Evolutionary conservation across 441 rosid species (phyloP).

Genomic region (Lepidium campestre): DNA sequence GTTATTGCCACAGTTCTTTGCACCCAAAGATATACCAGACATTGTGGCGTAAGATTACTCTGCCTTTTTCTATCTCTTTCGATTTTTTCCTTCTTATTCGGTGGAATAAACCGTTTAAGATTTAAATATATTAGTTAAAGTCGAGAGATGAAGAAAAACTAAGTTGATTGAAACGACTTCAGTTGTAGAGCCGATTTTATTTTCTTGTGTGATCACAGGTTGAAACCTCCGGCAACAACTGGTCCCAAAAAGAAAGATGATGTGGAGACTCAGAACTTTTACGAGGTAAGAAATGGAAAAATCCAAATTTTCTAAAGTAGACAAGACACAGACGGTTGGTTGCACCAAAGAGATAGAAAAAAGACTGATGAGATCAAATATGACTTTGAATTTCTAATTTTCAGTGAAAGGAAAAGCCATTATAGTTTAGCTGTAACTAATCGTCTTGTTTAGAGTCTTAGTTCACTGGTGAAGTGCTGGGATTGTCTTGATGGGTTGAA

Average conservation of each 20-base stretch:
- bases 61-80: constrained; percentile 1
- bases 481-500: not conserved
- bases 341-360: not conserved
- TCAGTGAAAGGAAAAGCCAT: not conserved
- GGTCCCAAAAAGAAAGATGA: constrained; percentile 67
- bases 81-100: not conserved
- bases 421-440: not conserved
- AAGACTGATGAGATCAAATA: not conserved
- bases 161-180: not conserved
- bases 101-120: not conserved
- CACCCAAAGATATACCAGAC: constrained; percentile 75
- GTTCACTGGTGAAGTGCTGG: not conserved
- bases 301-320: not conserved
- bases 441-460: not conserved
- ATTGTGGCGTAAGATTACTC: constrained; percentile 59
- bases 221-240: constrained; percentile 53
- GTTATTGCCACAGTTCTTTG: constrained; percentile 74
- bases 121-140: not conserved
- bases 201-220: constrained; percentile 40
- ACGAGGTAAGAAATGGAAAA: constrained; percentile 46
- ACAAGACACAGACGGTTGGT: not conserved
- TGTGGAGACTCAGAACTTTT: constrained; percentile 31
- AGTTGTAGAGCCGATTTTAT: not conserved
- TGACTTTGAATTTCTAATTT: not conserved
- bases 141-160: not conserved